Evolutionary conservation across 1,284 basidiomycete species (phyloP).

Genomic region (Ganoderma multipileum): DNA sequence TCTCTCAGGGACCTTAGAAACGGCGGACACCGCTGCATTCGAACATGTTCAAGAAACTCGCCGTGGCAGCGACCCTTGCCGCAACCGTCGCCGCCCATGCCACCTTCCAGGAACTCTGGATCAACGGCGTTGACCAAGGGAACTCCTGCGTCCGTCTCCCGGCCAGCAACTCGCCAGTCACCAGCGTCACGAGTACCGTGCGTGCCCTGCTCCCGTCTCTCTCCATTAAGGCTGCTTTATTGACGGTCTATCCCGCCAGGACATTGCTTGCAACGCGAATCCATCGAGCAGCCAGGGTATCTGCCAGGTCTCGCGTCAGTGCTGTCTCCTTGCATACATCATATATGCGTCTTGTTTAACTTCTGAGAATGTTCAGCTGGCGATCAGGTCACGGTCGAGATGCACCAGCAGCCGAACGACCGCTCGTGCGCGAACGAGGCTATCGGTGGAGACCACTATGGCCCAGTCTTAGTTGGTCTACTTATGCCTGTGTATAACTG

Average conservation of each 20-base stretch:
- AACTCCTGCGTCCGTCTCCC: constrained; percentile 53
- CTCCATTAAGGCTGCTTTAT: background rate
- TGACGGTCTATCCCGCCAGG: constrained; percentile 38
- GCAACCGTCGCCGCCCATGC: constrained; percentile 53
- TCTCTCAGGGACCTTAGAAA: background rate
- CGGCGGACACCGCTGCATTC: background rate
- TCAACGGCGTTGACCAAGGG: constrained; percentile 57
- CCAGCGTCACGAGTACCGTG: constrained; percentile 46
- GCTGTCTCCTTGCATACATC: background rate
- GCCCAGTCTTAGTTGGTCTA: constrained; percentile 46
- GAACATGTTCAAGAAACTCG: constrained; percentile 38
- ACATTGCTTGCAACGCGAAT: constrained; percentile 55
- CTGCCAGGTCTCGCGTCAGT: constrained; percentile 50
- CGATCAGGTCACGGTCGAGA: constrained; percentile 56
- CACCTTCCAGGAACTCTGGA: constrained; percentile 61
- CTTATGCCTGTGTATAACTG: background rate
- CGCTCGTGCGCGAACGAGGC: constrained; percentile 55
- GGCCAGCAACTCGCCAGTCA: constrained; percentile 54
- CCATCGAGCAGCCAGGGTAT: constrained; percentile 43
- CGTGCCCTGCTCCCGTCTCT: constrained; percentile 21
- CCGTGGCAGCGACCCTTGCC: constrained; percentile 44
- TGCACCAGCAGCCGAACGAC: constrained; percentile 58
- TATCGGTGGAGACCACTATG: constrained; percentile 55
- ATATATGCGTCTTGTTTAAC: background rate
- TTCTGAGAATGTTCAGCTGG: constrained; percentile 43